phyloP scores from a whole-genome alignment of 352 stramenopile species.

The Blastocystis hominis region DNA sequence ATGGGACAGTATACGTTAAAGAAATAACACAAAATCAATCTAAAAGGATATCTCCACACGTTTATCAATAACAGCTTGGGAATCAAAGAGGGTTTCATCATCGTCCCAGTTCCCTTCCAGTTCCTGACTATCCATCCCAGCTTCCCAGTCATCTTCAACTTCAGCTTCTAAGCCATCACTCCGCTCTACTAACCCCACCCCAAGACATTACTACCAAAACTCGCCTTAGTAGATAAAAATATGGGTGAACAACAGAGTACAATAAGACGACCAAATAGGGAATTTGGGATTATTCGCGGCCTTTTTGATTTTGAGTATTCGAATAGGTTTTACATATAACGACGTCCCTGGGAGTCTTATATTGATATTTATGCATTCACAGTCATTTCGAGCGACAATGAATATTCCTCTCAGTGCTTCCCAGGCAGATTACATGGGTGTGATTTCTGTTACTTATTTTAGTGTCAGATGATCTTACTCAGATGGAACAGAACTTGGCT shows the following conservation, averaged over 20 bases:
- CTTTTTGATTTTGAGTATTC: not conserved
- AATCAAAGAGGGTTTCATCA: slow-evolving; percentile 40
- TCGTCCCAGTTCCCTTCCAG: slow-evolving; percentile 49
- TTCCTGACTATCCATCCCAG: slow-evolving; percentile 7
- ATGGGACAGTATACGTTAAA: slow-evolving; percentile 32
- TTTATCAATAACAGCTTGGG: slow-evolving; percentile 42
- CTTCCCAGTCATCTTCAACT: slow-evolving; percentile 57
- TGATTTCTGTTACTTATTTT: not conserved
- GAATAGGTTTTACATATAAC: not conserved
- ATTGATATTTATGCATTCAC: not conserved
- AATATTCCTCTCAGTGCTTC: not conserved
- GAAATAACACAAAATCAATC: not conserved
- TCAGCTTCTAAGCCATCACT: not conserved
- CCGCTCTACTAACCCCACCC: not conserved
- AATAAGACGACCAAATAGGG: not conserved
- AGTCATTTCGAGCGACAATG: not conserved
- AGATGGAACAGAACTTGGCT: slow-evolving; percentile 46
- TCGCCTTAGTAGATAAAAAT: not conserved
- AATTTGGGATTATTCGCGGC: not conserved
- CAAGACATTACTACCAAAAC: slow-evolving; percentile 18
- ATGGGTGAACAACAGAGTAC: not conserved
- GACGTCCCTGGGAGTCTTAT: not conserved
- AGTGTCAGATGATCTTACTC: slow-evolving; percentile 16
- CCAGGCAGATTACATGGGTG: not conserved
- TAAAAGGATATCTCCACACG: slow-evolving; percentile 53